These are phyloP conservation scores for Cryptococcus jaspeensis DNA, from an alignment of 1,284 basidiomycete genomes.

Conservation along the genomic window DNA sequence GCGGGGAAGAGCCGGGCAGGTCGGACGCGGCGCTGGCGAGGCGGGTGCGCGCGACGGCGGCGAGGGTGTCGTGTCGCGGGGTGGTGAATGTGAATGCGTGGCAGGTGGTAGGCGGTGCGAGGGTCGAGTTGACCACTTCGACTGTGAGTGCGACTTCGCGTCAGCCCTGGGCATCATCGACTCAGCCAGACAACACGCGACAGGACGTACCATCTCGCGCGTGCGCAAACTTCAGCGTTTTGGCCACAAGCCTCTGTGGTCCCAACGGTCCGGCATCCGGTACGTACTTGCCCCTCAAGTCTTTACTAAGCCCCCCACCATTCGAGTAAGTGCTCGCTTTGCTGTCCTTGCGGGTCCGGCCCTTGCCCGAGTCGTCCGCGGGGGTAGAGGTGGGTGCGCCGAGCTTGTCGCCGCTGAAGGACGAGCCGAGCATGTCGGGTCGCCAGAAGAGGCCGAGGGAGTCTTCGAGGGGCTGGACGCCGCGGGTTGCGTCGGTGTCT, in stretches of 20 bases:
- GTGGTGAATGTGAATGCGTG: slow-evolving; percentile 82
- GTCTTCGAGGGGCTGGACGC: slow-evolving; percentile 79
- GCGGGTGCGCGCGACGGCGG: slow-evolving; percentile 28
- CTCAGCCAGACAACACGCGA: not conserved
- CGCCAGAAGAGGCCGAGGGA: slow-evolving; percentile 92
- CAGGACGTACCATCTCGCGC: slow-evolving; percentile 36
- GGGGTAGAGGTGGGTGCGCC: slow-evolving; percentile 6
- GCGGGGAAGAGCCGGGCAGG: slow-evolving; percentile 20
- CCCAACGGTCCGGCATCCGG: slow-evolving; percentile 45
- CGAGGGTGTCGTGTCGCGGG: slow-evolving; percentile 36
- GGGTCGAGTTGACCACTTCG: slow-evolving; percentile 86
- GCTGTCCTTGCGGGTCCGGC: slow-evolving; percentile 29
- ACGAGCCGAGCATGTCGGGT: slow-evolving; percentile 86
- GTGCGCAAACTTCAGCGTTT: slow-evolving; percentile 73
- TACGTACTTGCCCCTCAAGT: slow-evolving; percentile 56
- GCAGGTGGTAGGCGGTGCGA: slow-evolving; percentile 85
- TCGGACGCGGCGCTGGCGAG: slow-evolving; percentile 15
- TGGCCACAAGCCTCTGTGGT: slow-evolving; percentile 71
- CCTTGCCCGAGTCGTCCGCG: not conserved
- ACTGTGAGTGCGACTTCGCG: slow-evolving; percentile 72
- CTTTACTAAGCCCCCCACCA: slow-evolving; percentile 8
- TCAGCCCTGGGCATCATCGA: not conserved
- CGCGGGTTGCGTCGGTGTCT: slow-evolving; percentile 79
- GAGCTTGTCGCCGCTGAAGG: slow-evolving; percentile 66
- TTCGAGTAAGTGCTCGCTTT: slow-evolving; percentile 52